A percentile compares a stretch with the other conserved stretches of the same genome.
These are phyloP conservation scores for Fusarium irregulare DNA, from an alignment of 2,329 filamentous ascomycete genomes.

Conservation along the genomic window DNA sequence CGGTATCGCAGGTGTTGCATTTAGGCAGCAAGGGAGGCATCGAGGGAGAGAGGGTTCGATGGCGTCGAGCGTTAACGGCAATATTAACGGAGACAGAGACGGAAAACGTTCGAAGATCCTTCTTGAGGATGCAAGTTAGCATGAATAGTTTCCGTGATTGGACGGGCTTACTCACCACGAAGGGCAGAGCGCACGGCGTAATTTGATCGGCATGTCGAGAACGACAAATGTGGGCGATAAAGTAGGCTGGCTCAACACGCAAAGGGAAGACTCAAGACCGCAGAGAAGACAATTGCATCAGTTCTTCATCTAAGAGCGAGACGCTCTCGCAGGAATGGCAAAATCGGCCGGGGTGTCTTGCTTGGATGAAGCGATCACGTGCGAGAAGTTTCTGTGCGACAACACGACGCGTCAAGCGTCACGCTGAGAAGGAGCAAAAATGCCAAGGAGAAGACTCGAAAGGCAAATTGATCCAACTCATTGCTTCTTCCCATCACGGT, in stretches of 20 bases:
- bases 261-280: no score
- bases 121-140: no score
- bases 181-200: neutral
- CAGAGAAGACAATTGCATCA: no score
- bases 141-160: no score
- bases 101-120: no score
- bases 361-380: neutral
- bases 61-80: neutral
- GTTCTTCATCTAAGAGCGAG: no score
- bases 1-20: neutral
- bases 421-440: neutral
- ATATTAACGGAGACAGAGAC: no score
- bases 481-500: neutral
- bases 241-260: no score
- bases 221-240: neutral
- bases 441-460: neutral
- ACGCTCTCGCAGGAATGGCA: no score
- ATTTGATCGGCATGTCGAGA: neutral
- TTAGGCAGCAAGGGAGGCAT: rapidly evolving
- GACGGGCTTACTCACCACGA: no score
- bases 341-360: neutral
- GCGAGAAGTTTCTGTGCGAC: neutral
- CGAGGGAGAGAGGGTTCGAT: neutral
- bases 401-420: neutral
- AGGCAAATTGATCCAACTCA: neutral